Evolutionary conservation across 345 rosid genomes (phyloP).

Genomic region (Excoecaria cochinchinensis): DNA sequence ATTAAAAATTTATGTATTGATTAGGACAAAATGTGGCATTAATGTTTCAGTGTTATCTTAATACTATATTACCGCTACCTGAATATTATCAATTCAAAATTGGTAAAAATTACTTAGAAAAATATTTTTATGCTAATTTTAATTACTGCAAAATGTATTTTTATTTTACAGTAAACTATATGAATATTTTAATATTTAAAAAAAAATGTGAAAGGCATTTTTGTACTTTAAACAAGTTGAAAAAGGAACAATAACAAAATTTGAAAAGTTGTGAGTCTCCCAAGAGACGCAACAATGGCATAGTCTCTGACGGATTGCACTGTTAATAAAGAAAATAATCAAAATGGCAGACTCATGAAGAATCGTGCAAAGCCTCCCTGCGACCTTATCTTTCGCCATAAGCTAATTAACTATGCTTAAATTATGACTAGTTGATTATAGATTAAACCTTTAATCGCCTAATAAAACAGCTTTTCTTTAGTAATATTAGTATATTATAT

Average conservation of each 20-base stretch:
- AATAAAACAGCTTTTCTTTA: not conserved
- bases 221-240: too few relatives aligned
- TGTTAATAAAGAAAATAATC: not conserved
- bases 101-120: too few relatives aligned
- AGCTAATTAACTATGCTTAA: constrained; percentile 24
- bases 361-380: constrained; percentile 24
- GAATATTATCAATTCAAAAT: too few relatives aligned
- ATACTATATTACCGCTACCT: too few relatives aligned
- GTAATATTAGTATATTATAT: not conserved
- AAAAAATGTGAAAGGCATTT: too few relatives aligned
- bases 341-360: constrained; percentile 18
- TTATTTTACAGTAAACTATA: too few relatives aligned
- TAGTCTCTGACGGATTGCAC: constrained; percentile 1
- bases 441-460: not conserved
- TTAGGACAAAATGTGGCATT: too few relatives aligned
- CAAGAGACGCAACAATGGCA: not conserved
- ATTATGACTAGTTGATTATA: not conserved
- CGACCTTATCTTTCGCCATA: constrained; percentile 42
- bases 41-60: too few relatives aligned
- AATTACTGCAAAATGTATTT: too few relatives aligned
- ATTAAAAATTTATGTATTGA: too few relatives aligned
- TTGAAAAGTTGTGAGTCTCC: not conserved
- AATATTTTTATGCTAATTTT: too few relatives aligned
- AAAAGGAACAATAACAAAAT: not conserved
- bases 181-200: too few relatives aligned